Base-by-base conservation (phyloP, 139 green algal genomes). In the Coelastrella sp. region DNA sequence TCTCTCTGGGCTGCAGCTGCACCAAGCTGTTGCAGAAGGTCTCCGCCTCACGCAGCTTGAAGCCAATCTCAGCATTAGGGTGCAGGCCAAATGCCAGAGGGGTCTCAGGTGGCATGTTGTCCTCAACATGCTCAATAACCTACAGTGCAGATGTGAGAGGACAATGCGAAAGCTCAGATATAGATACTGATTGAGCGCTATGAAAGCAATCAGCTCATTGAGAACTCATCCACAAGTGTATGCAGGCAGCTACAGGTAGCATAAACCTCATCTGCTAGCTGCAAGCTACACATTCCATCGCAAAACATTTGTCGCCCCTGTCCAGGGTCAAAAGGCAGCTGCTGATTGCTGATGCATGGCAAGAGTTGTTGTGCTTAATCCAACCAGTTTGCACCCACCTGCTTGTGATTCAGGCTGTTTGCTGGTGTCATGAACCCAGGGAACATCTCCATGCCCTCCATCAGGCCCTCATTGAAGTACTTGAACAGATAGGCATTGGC, bases 31-130 rank as follows among this genome's bases (percentile, higher is more conserved):
- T 93, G 90, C 96, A 98, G 93, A 98, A 97, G 0, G 89, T 93
- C 89, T 98, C 96, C 0, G 95, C 96, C 93, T 98, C 96, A 25
- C 95, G 94, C 80, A 98, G 95, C 91, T 97, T 96, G 95, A 98
- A 98, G 20, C 97, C 97, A 49, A 98, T 97, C 92, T 99, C 97
- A 6, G 97, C 97, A 88, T 99, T 99, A 79, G 97, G 95, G 93
- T 99, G 96, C 92, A 99, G 90, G 3, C 97, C 97, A 88, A 98
- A 98, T 4, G 97, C 95, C 0, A 96, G 74, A 0, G 96, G 95
- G 4, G 94, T 97, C 93, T 99, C 97, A 9, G 93, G 91, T 0
- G 96, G 97, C 93, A 98, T 97, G 66, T 25, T 70, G 61, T 98
- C 96, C 61, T 96, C 93, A 66, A 99, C 92, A 85, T 96, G 97